Evolutionary conservation across 2,329 filamentous ascomycete species (phyloP).

Genomic region (Tolypocladium capitatum): DNA sequence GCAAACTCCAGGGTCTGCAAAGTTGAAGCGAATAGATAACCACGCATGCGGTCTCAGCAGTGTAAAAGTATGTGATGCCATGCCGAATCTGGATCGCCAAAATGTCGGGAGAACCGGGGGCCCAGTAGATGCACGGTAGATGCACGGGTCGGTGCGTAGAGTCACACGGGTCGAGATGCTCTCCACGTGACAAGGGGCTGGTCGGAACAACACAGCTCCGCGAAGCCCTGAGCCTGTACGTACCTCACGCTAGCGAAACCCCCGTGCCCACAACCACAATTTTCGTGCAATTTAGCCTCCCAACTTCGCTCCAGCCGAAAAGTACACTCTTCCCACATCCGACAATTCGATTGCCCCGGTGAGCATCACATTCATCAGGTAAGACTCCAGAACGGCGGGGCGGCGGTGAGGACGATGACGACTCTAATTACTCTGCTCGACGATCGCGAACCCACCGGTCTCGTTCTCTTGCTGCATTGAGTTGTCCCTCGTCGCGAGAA

Average conservation of each 20-base stretch:
- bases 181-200: constrained; percentile 1
- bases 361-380: constrained; percentile 35
- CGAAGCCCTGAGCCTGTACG: constrained; percentile 17
- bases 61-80: no score
- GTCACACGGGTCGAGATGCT: no score
- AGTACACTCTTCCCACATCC: constrained; percentile 25
- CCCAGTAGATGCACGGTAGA: no score
- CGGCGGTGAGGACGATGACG: not conserved
- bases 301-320: constrained; percentile 17
- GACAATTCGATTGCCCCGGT: constrained; percentile 35
- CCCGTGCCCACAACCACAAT: constrained; percentile 26
- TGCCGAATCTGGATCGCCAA: no score
- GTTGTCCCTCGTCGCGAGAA: not conserved
- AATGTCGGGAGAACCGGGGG: no score
- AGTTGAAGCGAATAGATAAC: not conserved
- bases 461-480: constrained; percentile 4
- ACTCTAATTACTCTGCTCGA: constrained; percentile 7
- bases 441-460: constrained; percentile 9
- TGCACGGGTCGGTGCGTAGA: no score
- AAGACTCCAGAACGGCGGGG: constrained; percentile 14
- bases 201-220: constrained; percentile 13
- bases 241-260: constrained; percentile 21
- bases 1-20: not conserved
- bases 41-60: not conserved
- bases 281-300: constrained; percentile 21